Evolutionary conservation across 139 green algal species (phyloP), one percentile per base, ranked within the genome.

Genomic region (Chara braunii): DNA sequence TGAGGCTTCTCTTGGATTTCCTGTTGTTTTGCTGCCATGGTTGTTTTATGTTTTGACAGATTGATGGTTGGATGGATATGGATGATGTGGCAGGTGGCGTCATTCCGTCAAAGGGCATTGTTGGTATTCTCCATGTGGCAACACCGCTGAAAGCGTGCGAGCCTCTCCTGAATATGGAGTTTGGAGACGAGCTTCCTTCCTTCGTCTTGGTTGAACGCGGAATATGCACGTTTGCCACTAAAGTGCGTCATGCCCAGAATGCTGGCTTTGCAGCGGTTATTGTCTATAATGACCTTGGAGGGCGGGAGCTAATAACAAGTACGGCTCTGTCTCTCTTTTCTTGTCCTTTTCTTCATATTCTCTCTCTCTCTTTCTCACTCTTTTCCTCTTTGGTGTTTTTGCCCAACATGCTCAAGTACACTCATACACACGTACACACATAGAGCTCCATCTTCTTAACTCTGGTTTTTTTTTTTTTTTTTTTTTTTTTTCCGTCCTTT

Each of bases 221-320:
- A 8, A 26, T 33, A n/a, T 72, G 63, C 54, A 11, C 36, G 24
- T 72, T 72, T 35, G 63, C 64, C 23, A 6, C 55, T 6, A 72
- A 72, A 43, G 63, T 68, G 14, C 35, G 26, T 8, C 33, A 68
- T 70, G 63, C 63, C 14, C 63, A 72, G 54, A 6, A 28, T 14
- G 63, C 63, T 22, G 63, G 63, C 22, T 72, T 70, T 28, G 14
- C 55, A 1, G 63, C 63, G 9, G 63, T 31, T 3, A 60, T 72
- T 5, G 29, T 72, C 12, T 72, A 55, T 43, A 68, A 72, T 37
- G 54, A 72, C 55, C 34, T 68, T 35, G 29, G 18, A 31, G 52
- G 63, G 35, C 61, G 60, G 9, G 60, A 70, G 35, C 29, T 72
- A 24, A 72, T 72, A 23, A 72, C 63, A 14, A 72, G 63, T 72